These are phyloP conservation scores for Chaetomium sp. DNA, from an alignment of 2,329 filamentous ascomycete species.

Conservation along the genomic window DNA sequence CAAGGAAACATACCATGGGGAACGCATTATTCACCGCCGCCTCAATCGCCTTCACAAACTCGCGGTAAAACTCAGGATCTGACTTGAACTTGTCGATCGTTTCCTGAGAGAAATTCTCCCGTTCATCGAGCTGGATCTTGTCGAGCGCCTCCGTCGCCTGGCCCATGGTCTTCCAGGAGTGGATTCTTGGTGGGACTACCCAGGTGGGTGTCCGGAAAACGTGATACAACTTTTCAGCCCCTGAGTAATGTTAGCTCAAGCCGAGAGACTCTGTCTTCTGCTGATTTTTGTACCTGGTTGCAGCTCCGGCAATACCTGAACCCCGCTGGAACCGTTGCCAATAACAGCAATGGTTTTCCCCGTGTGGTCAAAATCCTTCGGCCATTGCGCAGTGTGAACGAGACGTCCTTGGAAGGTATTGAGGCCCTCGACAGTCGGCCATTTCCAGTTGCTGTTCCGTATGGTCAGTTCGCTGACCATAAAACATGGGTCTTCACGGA, in stretches of 20 bases:
- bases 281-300: slow-evolving; percentile 32
- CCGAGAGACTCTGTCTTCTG: background rate
- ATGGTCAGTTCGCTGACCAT: slow-evolving; percentile 1
- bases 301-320: slow-evolving; percentile 48
- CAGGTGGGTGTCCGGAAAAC: slow-evolving; percentile 38
- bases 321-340: slow-evolving; percentile 48
- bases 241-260: slow-evolving; percentile 18
- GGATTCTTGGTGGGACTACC: slow-evolving; percentile 33
- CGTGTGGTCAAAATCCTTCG: slow-evolving; percentile 40
- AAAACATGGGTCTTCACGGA: background rate
- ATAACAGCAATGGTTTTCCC: slow-evolving; percentile 50
- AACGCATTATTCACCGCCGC: slow-evolving; percentile 39
- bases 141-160: slow-evolving; percentile 32
- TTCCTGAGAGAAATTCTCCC: slow-evolving; percentile 36
- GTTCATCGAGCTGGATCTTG: slow-evolving; percentile 36
- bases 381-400: slow-evolving; percentile 50
- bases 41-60: slow-evolving; percentile 43
- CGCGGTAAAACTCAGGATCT: slow-evolving; percentile 40
- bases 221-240: slow-evolving; percentile 33
- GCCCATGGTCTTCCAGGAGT: slow-evolving; percentile 34
- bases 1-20: slow-evolving; percentile 31
- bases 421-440: slow-evolving; percentile 43
- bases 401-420: slow-evolving; percentile 41
- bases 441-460: slow-evolving; percentile 42
- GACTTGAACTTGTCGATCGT: slow-evolving; percentile 43